A percentile compares a stretch with the other conserved stretches of the same genome.
phyloP scores from a whole-genome alignment of 192 early-diverging fungal genomes.

The Gigaspora rosea region DNA sequence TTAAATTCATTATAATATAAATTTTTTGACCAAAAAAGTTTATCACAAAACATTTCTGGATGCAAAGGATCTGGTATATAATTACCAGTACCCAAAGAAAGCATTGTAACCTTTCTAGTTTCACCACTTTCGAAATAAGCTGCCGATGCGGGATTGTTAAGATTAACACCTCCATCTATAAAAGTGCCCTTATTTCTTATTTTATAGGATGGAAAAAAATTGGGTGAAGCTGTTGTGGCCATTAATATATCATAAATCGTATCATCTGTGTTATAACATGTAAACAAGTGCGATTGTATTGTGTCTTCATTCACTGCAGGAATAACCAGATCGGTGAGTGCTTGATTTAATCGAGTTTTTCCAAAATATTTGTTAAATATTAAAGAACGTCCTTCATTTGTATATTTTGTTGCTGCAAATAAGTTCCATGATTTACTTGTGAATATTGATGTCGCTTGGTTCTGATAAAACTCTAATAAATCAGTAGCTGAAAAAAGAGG shows the following conservation, averaged over 20 bases:
- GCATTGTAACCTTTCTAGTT: no score
- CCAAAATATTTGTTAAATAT: neutral
- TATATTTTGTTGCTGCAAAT: no score
- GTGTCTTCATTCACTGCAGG: neutral
- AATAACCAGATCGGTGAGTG: constrained; percentile 5
- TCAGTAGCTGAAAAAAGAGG: neutral
- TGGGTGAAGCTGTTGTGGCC: constrained; percentile 8
- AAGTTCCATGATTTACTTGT: neutral
- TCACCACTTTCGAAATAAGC: no score
- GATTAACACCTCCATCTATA: no score
- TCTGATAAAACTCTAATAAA: neutral
- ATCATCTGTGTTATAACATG: neutral
- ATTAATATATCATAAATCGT: neutral
- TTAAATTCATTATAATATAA: no score
- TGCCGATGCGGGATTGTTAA: no score
- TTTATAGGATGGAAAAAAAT: neutral
- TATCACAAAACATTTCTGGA: no score
- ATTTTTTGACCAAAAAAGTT: no score
- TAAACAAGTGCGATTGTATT: neutral
- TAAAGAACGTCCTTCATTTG: no score
- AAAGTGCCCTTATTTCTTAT: no score
- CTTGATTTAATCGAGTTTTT: neutral
- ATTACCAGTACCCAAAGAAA: no score
- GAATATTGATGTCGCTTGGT: neutral
- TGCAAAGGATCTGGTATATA: no score